Percentiles rank a stretch among this genome's conserved stretches.
phyloP scores from a whole-genome alignment of 306 rosid species.

The Hippophae gyantsensis region DNA sequence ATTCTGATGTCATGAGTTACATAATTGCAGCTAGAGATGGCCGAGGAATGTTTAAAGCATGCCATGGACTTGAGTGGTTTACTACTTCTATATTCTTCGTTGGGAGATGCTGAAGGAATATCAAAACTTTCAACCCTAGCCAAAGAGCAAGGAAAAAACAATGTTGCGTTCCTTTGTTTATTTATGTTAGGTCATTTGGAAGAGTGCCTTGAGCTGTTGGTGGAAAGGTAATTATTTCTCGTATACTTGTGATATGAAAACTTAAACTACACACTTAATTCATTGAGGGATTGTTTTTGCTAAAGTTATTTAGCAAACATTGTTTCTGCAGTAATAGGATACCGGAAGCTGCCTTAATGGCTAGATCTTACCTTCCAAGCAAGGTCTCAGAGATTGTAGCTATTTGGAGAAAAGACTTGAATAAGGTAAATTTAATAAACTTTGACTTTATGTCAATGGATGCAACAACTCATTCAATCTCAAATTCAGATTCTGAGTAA shows the following conservation, averaged over 20 bases:
- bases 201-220: conserved; percentile 89
- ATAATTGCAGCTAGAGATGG: conserved; percentile 89
- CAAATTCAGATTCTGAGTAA: too few relatives aligned
- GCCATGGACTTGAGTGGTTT: conserved; percentile 98
- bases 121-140: conserved; percentile 78
- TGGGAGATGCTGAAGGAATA: conserved; percentile 95
- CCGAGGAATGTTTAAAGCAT: conserved; percentile 80
- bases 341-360: conserved; percentile 99
- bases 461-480: too few relatives aligned
- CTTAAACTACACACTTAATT: background rate
- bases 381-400: conserved; percentile 94
- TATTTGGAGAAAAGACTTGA: conserved; percentile 90
- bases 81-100: conserved; percentile 90
- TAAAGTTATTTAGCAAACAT: conserved; percentile 8
- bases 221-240: conserved; percentile 62
- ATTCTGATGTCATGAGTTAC: conserved; percentile 10
- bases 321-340: conserved; percentile 73
- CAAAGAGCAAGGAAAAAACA: conserved; percentile 97
- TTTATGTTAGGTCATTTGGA: conserved; percentile 94
- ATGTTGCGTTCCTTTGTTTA: conserved; percentile 91
- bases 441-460: too few relatives aligned
- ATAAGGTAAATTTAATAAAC: conserved; percentile 42
- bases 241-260: conserved; percentile 5
- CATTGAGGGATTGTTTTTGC: conserved; percentile 6
- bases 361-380: conserved; percentile 98